Evolutionary conservation across 1,284 basidiomycete genomes (phyloP), one percentile per base, ranked within the genome.

Genomic region (Sphaerobolus stellatus): DNA sequence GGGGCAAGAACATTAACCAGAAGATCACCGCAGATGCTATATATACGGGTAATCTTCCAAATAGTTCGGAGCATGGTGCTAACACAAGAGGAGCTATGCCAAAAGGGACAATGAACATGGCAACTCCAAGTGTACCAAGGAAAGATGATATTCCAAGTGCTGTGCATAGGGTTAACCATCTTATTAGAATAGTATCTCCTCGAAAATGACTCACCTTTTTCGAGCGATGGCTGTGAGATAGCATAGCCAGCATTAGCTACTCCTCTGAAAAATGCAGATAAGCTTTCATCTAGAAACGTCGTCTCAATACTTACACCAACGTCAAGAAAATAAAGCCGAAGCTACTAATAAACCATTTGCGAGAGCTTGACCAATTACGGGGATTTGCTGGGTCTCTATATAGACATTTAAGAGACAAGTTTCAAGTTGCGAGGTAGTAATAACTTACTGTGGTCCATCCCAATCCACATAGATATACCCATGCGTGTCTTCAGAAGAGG

Each of bases 31-130:
- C 75, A 65, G 22, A 79, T 57, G 56, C 74, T 36, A 81, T 55
- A 64, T 84, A 80, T 36, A 88, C 70, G 7, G 78, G 79, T 36
- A 78, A 69, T 13, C 87, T 76, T 11, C 87, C 87, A 36, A 82
- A 67, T 2, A 88, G 69, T 65, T 89, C 87, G 29, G 81, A 83
- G 5, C 80, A 76, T 1, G 82, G 81, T 1, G 78, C 78, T 71
- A 75, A 77, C 3, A 90, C 74, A 7, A 92, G 76, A 0, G 90
- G 90, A 2, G 85, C 76, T n/a, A 89, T 58, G 1, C 76, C 85
- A 60, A 90, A 91, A 1, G 88, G 88, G 28, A 90, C 69, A 3
- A 81, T 76, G 66, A 79, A 91, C 33, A 82, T 72, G 55, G 77
- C 81, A 34, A 85, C 71, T 1, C 81, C 90, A 24, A 82, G 70